phyloP scores from a whole-genome alignment of 495 filamentous ascomycete genomes.

The Penicillium paradoxum region DNA sequence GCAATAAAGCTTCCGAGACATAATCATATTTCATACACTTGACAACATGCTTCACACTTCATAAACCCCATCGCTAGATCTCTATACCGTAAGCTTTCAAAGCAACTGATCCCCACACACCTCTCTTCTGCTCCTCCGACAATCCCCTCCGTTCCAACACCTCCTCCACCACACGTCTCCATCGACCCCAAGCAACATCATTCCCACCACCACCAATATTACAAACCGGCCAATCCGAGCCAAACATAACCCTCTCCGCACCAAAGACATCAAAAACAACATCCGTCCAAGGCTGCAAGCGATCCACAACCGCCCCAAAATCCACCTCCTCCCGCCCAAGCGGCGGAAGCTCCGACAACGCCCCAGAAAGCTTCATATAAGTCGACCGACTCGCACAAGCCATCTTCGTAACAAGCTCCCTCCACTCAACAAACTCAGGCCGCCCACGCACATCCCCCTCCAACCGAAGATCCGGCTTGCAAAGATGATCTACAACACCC shows the following conservation, averaged over 20 bases:
- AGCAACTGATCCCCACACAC: slow-evolving; percentile 67
- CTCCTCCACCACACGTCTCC: slow-evolving; percentile 44
- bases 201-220: slow-evolving; percentile 57
- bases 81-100: slow-evolving; percentile 57
- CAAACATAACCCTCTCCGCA: slow-evolving; percentile 73
- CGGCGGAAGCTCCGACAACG: slow-evolving; percentile 66
- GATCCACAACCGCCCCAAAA: slow-evolving; percentile 36
- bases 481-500: slow-evolving; percentile 64
- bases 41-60: too few relatives aligned
- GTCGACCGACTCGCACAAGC: slow-evolving; percentile 49
- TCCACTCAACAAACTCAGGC: slow-evolving; percentile 53
- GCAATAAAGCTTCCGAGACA: slow-evolving; percentile 45
- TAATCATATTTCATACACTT: too few relatives aligned
- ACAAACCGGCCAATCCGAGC: slow-evolving; percentile 87
- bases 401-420: slow-evolving; percentile 38
- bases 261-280: slow-evolving; percentile 65
- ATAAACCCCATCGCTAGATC: slow-evolving; percentile 12
- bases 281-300: slow-evolving; percentile 59
- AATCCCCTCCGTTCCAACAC: slow-evolving; percentile 55
- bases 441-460: slow-evolving; percentile 40
- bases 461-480: slow-evolving; percentile 70
- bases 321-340: slow-evolving; percentile 31
- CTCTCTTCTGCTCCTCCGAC: slow-evolving; percentile 50
- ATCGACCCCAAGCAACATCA: slow-evolving; percentile 46
- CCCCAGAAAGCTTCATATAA: slow-evolving; percentile 87